Evolutionary conservation across 805 yeast genomes (phyloP).

Genomic region (Saccharomycopsis sp.): DNA sequence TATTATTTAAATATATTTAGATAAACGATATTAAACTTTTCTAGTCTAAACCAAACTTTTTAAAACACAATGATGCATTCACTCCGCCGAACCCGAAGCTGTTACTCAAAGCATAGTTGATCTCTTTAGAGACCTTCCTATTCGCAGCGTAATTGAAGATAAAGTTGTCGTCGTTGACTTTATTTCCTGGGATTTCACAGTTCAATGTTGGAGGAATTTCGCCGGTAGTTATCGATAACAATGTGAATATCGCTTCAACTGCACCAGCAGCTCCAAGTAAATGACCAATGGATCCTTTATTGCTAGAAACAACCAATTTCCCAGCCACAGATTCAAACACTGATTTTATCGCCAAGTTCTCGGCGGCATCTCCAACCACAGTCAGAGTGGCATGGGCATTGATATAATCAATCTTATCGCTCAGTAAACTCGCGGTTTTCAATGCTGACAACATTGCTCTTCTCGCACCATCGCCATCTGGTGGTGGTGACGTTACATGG

Average conservation of each 20-base stretch:
- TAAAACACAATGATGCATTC: slow-evolving; percentile 65
- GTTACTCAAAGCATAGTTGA: slow-evolving; percentile 66
- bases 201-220: slow-evolving; percentile 78
- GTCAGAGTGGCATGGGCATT: slow-evolving; percentile 99
- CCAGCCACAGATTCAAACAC: slow-evolving; percentile 38
- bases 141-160: slow-evolving; percentile 53
- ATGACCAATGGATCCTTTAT: slow-evolving; percentile 92
- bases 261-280: slow-evolving; percentile 95
- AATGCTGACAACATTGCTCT: slow-evolving; percentile 79
- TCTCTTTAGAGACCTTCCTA: slow-evolving; percentile 33
- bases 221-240: slow-evolving; percentile 52
- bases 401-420: slow-evolving; percentile 54
- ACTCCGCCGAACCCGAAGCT: slow-evolving; percentile 99
- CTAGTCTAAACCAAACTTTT: slow-evolving; percentile 24
- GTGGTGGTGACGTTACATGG: slow-evolving; percentile 89
- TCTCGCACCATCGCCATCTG: slow-evolving; percentile 76
- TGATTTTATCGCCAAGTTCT: slow-evolving; percentile 61
- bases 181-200: slow-evolving; percentile 46
- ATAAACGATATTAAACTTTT: no score
- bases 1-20: no score
- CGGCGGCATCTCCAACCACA: slow-evolving; percentile 81
- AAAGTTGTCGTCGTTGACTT: slow-evolving; percentile 33
- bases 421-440: slow-evolving; percentile 37
- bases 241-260: slow-evolving; percentile 78
- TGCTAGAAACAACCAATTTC: slow-evolving; percentile 57